Evolutionary conservation across 2,329 filamentous ascomycete species (phyloP), one percentile per base, ranked within the genome.

Genomic region (Phialophora macrospora): DNA sequence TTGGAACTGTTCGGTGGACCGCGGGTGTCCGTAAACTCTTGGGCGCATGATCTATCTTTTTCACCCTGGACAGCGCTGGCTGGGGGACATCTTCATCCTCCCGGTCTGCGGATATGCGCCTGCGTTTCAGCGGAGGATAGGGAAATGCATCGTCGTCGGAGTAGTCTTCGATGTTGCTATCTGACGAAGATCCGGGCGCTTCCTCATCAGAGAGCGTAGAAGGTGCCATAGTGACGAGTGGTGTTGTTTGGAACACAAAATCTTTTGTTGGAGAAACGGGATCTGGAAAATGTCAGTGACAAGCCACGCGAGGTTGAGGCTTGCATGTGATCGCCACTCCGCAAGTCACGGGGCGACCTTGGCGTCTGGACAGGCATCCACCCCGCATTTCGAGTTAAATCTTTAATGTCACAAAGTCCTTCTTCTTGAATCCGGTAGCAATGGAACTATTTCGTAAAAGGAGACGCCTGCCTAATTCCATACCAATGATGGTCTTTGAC

Each of bases 61-160:
- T 69, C 17, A 69, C 65, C 62, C 67, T 46, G 4, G 63, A 67
- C 17, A 69, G 20, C 17, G 60, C 41, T 3, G 56, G 32, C 20
- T 46, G 52, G 1, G 41, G 62, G 12, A 51, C 8, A 14, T 32
- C 12, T 24, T 6, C 8, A 28, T 55, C 32, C 9, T 56, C 60
- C 26, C 28, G 62, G 55, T 66, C 58, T 28, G 49, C 41, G 14
- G 69, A 71, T 48, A 71, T 66, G 30, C 70, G 69, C 62, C 70
- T 65, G 34, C 70, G 70, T 55, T 72, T 72, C 7, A 67, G 44
- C n/a, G 63, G 56, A 14, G 70, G 68, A 26, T 48, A 24, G 17
- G 55, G 62, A 51, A 70, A 70, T 4, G 67, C 68, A 3, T 55
- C 49, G 34, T 60, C 55, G 34, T 26, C 54, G 24, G n/a, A 20